Evolutionary conservation across 192 early-diverging fungal genomes (phyloP).

Genomic region (Spizellomyces punctatus): DNA sequence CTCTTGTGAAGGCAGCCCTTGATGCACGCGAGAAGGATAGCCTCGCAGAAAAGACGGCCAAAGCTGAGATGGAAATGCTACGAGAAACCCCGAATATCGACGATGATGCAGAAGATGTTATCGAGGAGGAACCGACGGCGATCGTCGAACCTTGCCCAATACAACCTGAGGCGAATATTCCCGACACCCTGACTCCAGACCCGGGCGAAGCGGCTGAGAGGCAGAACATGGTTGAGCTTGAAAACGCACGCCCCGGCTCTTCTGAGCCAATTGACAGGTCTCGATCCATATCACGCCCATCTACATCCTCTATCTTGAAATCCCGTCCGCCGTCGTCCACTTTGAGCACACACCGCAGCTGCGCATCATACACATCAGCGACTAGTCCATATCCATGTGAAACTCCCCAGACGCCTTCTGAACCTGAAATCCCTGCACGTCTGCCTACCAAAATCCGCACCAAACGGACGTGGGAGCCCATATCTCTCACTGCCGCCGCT

Average conservation of each 20-base stretch:
- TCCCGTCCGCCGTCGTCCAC: neutral
- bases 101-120: neutral
- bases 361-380: neutral
- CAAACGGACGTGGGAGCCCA: neutral
- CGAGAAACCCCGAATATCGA: neutral
- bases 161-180: neutral
- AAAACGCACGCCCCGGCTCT: neutral
- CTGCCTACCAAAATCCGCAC: neutral
- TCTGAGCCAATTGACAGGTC: neutral
- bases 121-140: neutral
- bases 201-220: neutral
- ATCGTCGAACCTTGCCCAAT: conserved; percentile 1
- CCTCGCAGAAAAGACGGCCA: neutral
- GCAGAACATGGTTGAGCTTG: neutral
- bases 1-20: neutral
- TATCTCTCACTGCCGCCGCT: conserved; percentile 4
- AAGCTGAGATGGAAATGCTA: neutral
- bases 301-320: neutral
- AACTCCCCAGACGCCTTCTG: neutral
- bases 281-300: neutral
- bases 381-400: neutral
- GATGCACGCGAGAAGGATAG: neutral
- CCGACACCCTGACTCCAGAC: neutral
- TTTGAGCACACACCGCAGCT: too few species aligned
- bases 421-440: neutral